Percentiles rank a stretch among this genome's conserved stretches.
These are phyloP conservation scores for Bothriochloa decipiens DNA, from an alignment of 176 grass and related monocot species.

Conservation along the genomic window DNA sequence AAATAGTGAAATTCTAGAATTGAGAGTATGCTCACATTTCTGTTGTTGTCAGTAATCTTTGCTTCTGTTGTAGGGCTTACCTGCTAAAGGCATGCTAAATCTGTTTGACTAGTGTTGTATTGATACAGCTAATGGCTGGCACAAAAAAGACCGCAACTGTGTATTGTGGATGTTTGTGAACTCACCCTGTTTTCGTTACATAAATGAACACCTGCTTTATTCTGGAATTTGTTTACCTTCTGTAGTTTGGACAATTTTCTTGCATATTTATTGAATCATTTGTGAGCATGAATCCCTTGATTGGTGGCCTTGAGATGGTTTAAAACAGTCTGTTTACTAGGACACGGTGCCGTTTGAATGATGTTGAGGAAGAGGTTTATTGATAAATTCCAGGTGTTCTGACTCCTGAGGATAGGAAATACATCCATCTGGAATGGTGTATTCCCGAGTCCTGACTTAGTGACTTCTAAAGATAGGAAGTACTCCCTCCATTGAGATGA, in stretches of 20 bases:
- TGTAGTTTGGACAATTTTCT: neutral
- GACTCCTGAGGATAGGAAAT: neutral
- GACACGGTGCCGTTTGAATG: no score
- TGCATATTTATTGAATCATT: neutral
- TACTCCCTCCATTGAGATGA: no score
- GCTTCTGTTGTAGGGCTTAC: constrained; percentile 12
- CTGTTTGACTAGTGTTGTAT: constrained; percentile 3
- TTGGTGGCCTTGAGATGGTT: neutral
- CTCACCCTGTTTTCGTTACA: neutral
- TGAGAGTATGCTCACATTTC: neutral
- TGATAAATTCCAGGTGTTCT: neutral
- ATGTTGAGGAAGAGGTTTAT: neutral
- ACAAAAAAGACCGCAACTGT: neutral
- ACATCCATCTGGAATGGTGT: neutral
- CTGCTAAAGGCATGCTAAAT: constrained; percentile 6
- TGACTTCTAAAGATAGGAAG: no score
- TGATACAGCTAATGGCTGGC: constrained; percentile 17
- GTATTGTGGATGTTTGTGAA: neutral
- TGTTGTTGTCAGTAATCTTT: constrained; percentile 3
- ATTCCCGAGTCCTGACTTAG: no score
- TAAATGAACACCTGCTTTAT: neutral
- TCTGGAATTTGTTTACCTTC: neutral
- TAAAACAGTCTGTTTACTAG: neutral
- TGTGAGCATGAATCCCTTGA: neutral
- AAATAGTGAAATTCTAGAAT: neutral